A percentile compares a stretch with the other conserved stretches of the same genome.
These are phyloP conservation scores for Phycomyces nitens DNA, from an alignment of 192 early-diverging fungal genomes.

Conservation along the genomic window DNA sequence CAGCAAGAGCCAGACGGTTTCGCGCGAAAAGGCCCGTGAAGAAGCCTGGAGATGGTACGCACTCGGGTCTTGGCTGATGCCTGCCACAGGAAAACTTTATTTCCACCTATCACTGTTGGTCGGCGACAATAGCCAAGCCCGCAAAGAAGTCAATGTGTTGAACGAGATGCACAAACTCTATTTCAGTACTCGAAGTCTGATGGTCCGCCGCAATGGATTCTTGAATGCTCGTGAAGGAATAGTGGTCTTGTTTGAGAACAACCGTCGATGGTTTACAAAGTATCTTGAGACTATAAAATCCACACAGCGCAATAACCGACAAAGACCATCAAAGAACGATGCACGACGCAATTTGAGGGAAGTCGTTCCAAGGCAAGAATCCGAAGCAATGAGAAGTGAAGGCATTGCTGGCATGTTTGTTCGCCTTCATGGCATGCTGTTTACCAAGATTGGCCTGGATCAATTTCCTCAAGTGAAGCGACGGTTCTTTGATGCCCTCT, in stretches of 20 bases:
- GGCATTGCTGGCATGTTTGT: slow-evolving; percentile 28
- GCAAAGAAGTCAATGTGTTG: slow-evolving; percentile 31
- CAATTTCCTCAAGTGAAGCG: slow-evolving; percentile 36
- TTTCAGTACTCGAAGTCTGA: slow-evolving; percentile 34
- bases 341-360: not conserved
- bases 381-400: slow-evolving; percentile 10
- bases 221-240: slow-evolving; percentile 50
- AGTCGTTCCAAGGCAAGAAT: slow-evolving; percentile 7
- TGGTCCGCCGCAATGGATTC: slow-evolving; percentile 46
- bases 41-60: slow-evolving; percentile 41
- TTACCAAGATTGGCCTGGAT: slow-evolving; percentile 58
- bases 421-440: slow-evolving; percentile 54
- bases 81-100: slow-evolving; percentile 43
- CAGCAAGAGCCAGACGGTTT: slow-evolving; percentile 6
- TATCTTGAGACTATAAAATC: not conserved
- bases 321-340: slow-evolving; percentile 5
- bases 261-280: slow-evolving; percentile 35
- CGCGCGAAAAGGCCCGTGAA: slow-evolving; percentile 9
- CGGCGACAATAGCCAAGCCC: slow-evolving; percentile 25
- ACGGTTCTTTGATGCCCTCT: slow-evolving; percentile 16
- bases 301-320: not conserved
- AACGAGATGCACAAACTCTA: slow-evolving; percentile 35
- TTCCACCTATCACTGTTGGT: slow-evolving; percentile 48
- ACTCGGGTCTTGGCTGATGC: slow-evolving; percentile 21
- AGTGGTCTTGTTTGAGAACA: slow-evolving; percentile 45